Evolutionary conservation across 1,284 basidiomycete species (phyloP), one percentile per base, ranked within the genome.

Genomic region (Ustilago sp.): DNA sequence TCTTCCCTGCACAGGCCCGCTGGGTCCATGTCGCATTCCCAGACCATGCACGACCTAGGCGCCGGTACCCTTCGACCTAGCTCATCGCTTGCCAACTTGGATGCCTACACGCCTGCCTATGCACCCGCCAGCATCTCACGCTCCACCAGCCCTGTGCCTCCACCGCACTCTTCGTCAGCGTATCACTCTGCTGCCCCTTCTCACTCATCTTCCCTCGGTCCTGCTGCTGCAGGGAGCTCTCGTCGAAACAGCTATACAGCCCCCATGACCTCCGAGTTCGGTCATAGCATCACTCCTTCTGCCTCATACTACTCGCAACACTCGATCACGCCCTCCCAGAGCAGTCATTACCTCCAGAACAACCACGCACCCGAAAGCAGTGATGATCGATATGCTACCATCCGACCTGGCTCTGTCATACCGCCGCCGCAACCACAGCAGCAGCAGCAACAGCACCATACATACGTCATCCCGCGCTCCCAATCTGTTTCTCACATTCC

Each of bases 51-150:
- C 47, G 81, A 80, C 17, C 63, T 81, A 8, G 78, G 80, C 50
- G 58, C 67, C n/a, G 54, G 54, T 41, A 65, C 72, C 12, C 66
- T 83, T 28, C 73, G 82, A 3, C 82, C 82, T 13, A 83, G 81
- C 76, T 76, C 77, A 4, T 80, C 79, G 28, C 59, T 83, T 34
- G 82, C 82, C 52, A 78, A 80, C 17, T n/a, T 83, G 47, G 78
- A 79, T 45, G 70, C 74, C 43, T 83, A 83, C 59, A 83, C 75
- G 0, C 82, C 82, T 15, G 76, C 80, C n/a, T 83, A 83, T 35
- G 82, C 82, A 1, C 82, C 81, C 35, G 35, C 72, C 31, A 70
- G 68, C 41, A 71, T 80, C 53, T 76, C 76, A 3, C 74, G 82
- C 45, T 64, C 63, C 4, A 66, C 68, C 13, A 82, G 80, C 59